Conservation (phyloP, 163 green algal genomes). For the Scenedesmus sp. region DNA sequence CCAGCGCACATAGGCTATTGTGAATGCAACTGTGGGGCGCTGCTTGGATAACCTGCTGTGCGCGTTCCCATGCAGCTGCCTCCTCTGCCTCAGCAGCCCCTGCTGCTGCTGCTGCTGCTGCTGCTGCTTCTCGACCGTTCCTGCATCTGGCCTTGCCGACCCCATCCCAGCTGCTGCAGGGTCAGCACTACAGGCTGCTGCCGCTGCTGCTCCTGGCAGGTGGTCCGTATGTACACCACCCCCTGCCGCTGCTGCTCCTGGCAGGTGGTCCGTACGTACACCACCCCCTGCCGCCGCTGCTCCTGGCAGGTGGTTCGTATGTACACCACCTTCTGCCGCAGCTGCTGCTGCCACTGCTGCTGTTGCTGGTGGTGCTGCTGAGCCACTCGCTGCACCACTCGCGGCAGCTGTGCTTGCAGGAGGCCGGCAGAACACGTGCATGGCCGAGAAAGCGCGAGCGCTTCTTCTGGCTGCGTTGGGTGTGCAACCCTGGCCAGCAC, state of each 20-base stretch:
- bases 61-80: too few species aligned
- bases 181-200: background rate
- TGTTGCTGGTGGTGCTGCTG: background rate
- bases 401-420: background rate
- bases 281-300: background rate
- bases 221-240: background rate
- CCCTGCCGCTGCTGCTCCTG: background rate
- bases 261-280: background rate
- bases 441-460: background rate
- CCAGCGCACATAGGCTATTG: background rate
- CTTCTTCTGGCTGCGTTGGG: background rate
- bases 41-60: too few species aligned
- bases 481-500: background rate
- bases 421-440: background rate
- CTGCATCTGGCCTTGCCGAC: too few species aligned
- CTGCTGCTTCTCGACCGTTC: too few species aligned
- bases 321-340: background rate
- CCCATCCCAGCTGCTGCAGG: too few species aligned
- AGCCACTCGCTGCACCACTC: background rate
- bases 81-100: background rate
- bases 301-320: background rate
- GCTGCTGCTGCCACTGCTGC: background rate
- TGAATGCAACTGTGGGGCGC: too few species aligned
- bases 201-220: background rate
- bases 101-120: background rate